A percentile compares a stretch with the other conserved stretches of the same genome.
Conservation (phyloP, 1,284 basidiomycete genomes). For the Boletellus deceptivus region DNA sequence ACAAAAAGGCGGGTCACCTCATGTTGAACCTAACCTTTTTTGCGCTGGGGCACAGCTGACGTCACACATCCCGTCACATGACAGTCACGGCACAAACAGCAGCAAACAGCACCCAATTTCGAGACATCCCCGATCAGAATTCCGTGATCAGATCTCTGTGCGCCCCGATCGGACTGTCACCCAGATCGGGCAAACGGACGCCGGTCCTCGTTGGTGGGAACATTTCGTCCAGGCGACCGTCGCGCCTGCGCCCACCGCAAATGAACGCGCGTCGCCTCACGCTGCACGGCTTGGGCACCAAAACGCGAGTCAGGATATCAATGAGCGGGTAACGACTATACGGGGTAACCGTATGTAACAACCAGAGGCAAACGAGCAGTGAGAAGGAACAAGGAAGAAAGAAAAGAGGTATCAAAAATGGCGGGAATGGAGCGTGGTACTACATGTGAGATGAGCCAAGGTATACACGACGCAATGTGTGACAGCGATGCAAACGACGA, state of each 20-base stretch:
- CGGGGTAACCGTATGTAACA: constrained; percentile 39
- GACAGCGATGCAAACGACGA: constrained; percentile 39
- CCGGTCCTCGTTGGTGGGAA: constrained; percentile 22
- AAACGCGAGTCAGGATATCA: constrained; percentile 31
- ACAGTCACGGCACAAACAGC: constrained; percentile 12
- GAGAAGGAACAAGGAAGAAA: constrained; percentile 19
- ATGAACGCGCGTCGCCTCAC: constrained; percentile 27
- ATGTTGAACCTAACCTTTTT: constrained; percentile 27
- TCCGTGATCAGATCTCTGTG: constrained; percentile 13
- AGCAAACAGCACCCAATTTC: constrained; percentile 16
- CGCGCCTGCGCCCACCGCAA: constrained; percentile 21
- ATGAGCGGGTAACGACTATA: constrained; percentile 35
- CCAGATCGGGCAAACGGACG: constrained; percentile 20
- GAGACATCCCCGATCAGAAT: constrained; percentile 34
- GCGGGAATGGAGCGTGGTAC: constrained; percentile 36
- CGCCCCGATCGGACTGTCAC: background rate
- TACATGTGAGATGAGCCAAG: constrained; percentile 36
- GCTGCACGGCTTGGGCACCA: constrained; percentile 4
- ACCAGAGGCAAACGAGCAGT: constrained; percentile 18
- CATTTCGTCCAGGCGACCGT: constrained; percentile 9
- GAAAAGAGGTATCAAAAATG: constrained; percentile 36
- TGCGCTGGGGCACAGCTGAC: constrained; percentile 14
- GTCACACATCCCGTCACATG: constrained; percentile 26
- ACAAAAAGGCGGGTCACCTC: constrained; percentile 23
- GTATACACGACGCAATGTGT: constrained; percentile 36